phyloP scores from a whole-genome alignment of 371 early-diverging fungal species.

The Batrachochytrium dendrobatidis region DNA sequence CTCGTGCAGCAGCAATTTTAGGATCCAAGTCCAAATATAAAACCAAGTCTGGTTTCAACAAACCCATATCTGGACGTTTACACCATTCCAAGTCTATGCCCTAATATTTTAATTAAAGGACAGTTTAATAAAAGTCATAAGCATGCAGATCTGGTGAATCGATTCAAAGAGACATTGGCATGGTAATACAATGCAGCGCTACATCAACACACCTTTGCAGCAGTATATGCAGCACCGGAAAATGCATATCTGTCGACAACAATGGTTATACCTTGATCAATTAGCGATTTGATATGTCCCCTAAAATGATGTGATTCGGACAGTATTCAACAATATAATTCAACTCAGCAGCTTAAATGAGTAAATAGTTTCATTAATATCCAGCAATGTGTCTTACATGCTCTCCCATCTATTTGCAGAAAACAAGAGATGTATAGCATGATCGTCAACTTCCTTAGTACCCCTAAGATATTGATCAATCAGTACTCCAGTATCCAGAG shows the following conservation, averaged over 20 bases:
- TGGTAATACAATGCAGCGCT: neutral
- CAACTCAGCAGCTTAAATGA: neutral
- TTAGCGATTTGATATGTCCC: constrained; percentile 12
- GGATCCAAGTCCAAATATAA: constrained; percentile 86
- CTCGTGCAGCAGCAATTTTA: constrained; percentile 65
- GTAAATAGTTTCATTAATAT: neutral
- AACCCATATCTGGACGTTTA: constrained; percentile 76
- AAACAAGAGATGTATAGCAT: constrained; percentile 91
- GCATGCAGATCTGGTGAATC: neutral
- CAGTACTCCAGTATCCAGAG: constrained; percentile 83
- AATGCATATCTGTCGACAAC: constrained; percentile 97
- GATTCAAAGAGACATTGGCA: too few species aligned
- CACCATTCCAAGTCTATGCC: constrained; percentile 87
- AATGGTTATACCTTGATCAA: constrained; percentile 63
- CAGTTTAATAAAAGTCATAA: neutral
- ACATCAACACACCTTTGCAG: constrained; percentile 67
- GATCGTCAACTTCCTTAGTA: constrained; percentile 63
- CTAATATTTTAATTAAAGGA: constrained; percentile 24
- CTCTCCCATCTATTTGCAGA: constrained; percentile 88
- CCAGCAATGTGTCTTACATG: constrained; percentile 1
- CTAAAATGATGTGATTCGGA: neutral
- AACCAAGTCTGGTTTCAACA: constrained; percentile 74
- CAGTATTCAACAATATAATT: neutral
- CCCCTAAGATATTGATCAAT: constrained; percentile 82
- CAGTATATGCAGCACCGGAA: constrained; percentile 93